A percentile compares a stretch with the other conserved stretches of the same genome.
phyloP scores from a whole-genome alignment of 371 early-diverging fungal species.

The Vairimorpha necatrix region DNA sequence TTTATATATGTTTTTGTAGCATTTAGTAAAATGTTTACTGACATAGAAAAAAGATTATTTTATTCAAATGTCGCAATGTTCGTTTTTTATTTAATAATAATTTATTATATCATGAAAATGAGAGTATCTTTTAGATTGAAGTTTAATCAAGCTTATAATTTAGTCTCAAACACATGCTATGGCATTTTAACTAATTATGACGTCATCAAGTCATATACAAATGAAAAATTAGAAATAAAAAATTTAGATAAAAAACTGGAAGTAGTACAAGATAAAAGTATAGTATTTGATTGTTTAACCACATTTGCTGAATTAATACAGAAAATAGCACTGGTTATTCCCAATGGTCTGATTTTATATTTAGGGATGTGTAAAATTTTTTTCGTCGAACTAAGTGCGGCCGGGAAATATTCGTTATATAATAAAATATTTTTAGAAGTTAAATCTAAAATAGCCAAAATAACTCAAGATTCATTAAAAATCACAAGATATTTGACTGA shows the following conservation, averaged over 20 bases:
- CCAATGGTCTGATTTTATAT: constrained; percentile 25
- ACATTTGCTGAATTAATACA: constrained; percentile 23
- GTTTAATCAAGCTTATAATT: constrained; percentile 26
- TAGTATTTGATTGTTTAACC: background rate
- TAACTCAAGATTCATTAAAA: background rate
- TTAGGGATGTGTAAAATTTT: constrained; percentile 10
- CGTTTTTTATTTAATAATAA: background rate
- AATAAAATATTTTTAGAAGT: constrained; percentile 23
- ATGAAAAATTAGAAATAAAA: constrained; percentile 24
- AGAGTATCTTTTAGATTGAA: constrained; percentile 29
- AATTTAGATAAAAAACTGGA: background rate
- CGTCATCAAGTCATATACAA: constrained; percentile 29
- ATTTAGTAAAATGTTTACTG: background rate
- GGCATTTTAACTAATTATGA: constrained; percentile 29
- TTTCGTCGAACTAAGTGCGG: background rate
- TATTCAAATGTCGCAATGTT: constrained; percentile 13
- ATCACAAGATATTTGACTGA: constrained; percentile 28
- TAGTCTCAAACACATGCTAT: constrained; percentile 24
- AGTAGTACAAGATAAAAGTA: constrained; percentile 7
- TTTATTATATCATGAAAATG: background rate
- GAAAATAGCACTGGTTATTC: constrained; percentile 21
- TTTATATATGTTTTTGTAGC: background rate
- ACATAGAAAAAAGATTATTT: background rate
- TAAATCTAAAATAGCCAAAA: constrained; percentile 21
- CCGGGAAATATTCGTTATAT: background rate